Conservation (phyloP, 1,284 basidiomycete genomes). For the Phellinidium pouzarii region DNA sequence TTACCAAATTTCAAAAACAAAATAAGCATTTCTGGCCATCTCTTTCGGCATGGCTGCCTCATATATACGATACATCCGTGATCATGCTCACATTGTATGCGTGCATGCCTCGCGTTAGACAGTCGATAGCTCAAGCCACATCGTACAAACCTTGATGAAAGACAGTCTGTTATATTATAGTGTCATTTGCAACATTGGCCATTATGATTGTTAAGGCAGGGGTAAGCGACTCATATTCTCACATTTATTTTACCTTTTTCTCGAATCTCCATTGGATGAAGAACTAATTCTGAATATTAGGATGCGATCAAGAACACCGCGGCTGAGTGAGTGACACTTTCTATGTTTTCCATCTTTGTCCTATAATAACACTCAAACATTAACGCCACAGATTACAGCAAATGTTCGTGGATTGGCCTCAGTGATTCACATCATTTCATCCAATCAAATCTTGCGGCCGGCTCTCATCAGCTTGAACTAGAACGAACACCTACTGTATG, state of each 20-base stretch:
- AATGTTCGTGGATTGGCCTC: no score
- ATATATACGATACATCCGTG: slow-evolving; percentile 11
- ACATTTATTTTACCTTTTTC: not conserved
- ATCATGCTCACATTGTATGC: slow-evolving; percentile 5
- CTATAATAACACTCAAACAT: not conserved
- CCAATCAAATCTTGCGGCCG: no score
- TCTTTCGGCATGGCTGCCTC: slow-evolving; percentile 14
- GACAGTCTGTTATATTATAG: not conserved
- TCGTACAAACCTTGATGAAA: not conserved
- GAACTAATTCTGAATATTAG: not conserved
- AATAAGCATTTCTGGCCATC: not conserved
- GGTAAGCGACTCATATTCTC: slow-evolving; percentile 3
- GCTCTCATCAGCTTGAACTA: no score
- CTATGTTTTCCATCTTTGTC: not conserved
- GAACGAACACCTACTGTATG: no score
- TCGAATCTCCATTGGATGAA: not conserved
- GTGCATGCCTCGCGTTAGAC: not conserved
- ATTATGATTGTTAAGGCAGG: slow-evolving; percentile 15
- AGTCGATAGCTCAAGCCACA: not conserved
- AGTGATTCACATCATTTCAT: no score
- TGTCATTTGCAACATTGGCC: not conserved
- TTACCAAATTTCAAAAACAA: not conserved
- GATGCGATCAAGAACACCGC: slow-evolving; percentile 15
- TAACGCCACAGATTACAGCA: not conserved
- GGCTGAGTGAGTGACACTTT: slow-evolving; percentile 12